These are phyloP conservation scores for Boletus rubropictus DNA, from an alignment of 768 basidiomycete species.

Conservation along the genomic window DNA sequence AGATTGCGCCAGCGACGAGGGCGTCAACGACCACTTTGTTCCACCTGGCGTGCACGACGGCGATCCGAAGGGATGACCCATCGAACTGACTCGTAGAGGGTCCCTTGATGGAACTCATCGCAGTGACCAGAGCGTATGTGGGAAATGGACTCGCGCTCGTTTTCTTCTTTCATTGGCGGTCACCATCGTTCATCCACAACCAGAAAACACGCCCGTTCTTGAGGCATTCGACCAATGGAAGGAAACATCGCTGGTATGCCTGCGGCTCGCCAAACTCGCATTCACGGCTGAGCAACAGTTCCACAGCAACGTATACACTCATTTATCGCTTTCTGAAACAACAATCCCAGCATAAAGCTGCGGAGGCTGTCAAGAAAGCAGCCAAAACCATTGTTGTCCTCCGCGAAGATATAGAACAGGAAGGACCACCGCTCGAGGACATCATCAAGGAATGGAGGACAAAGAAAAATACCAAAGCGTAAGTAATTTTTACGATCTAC, in stretches of 20 bases:
- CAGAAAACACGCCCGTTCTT: background rate
- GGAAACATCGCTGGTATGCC: slow-evolving; percentile 48
- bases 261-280: background rate
- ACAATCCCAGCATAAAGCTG: slow-evolving; percentile 63
- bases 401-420: slow-evolving; percentile 44
- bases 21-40: slow-evolving; percentile 84
- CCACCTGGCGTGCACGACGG: slow-evolving; percentile 96
- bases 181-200: background rate
- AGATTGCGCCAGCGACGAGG: slow-evolving; percentile 71
- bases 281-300: slow-evolving; percentile 4
- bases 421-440: slow-evolving; percentile 54
- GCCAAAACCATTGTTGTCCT: slow-evolving; percentile 57
- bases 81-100: slow-evolving; percentile 60
- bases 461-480: slow-evolving; percentile 27
- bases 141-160: slow-evolving; percentile 5
- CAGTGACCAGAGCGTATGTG: slow-evolving; percentile 4
- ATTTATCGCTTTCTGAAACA: slow-evolving; percentile 69
- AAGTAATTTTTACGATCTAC: slow-evolving; percentile 10
- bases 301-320: slow-evolving; percentile 65
- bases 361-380: slow-evolving; percentile 68
- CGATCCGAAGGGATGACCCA: slow-evolving; percentile 75
- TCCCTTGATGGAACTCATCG: slow-evolving; percentile 65
- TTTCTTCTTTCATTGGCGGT: background rate
- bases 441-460: slow-evolving; percentile 64
- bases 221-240: slow-evolving; percentile 35